Evolutionary conservation across 1,284 basidiomycete genomes (phyloP).

Genomic region (Anthracocystis panici-leucophaei): DNA sequence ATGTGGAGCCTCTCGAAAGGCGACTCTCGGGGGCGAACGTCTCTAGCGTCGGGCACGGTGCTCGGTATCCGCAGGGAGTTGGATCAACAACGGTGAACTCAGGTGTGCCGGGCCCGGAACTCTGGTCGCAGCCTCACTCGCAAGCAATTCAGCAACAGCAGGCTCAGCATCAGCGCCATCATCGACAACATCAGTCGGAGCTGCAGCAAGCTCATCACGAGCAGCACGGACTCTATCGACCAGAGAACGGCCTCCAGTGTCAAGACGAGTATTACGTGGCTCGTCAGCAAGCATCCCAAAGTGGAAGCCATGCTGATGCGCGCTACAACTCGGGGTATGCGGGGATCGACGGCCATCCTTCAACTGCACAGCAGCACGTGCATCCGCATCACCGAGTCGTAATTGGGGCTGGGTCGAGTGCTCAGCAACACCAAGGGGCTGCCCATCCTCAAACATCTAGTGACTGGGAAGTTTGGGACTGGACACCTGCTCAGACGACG

Average conservation of each 20-base stretch:
- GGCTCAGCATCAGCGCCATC: background rate
- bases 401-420: background rate
- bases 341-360: background rate
- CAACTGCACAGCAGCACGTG: constrained; percentile 1
- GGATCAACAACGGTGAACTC: background rate
- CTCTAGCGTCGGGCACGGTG: background rate
- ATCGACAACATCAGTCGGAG: background rate
- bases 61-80: constrained; percentile 1
- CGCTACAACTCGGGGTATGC: background rate
- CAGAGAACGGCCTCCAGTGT: background rate
- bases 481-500: constrained; percentile 16
- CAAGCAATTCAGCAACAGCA: background rate
- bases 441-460: background rate
- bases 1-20: background rate
- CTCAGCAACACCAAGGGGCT: background rate
- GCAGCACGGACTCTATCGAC: background rate
- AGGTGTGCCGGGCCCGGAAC: background rate
- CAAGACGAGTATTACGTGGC: constrained; percentile 1
- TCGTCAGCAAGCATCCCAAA: constrained; percentile 7
- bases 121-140: constrained; percentile 5
- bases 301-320: background rate
- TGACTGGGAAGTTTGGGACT: constrained; percentile 32
- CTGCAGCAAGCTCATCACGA: constrained; percentile 1
- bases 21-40: background rate
- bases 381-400: background rate